phyloP scores from a whole-genome alignment of 1,284 basidiomycete genomes.

The Trametes pubescens region DNA sequence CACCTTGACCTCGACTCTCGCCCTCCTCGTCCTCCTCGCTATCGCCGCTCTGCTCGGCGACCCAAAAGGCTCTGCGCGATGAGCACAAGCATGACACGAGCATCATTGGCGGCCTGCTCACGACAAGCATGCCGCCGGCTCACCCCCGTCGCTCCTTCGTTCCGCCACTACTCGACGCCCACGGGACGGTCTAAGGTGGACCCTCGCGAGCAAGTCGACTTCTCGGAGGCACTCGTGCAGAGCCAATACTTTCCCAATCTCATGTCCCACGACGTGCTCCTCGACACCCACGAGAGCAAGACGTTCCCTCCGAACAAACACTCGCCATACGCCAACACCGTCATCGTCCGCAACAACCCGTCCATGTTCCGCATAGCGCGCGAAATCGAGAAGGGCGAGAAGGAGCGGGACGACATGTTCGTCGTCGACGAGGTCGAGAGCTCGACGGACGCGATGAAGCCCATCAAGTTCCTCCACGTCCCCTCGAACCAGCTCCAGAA shows the following conservation, averaged over 20 bases:
- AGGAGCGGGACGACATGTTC: conserved; percentile 23
- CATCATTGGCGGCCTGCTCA: conserved; percentile 14
- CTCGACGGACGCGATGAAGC: conserved; percentile 33
- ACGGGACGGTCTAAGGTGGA: conserved; percentile 15
- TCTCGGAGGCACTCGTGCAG: conserved; percentile 18
- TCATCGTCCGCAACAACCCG: conserved; percentile 70
- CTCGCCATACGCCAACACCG: conserved; percentile 61
- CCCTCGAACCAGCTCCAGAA: conserved; percentile 40
- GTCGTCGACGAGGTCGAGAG: conserved; percentile 31
- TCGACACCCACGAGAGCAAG: conserved; percentile 64
- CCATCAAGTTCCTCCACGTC: conserved; percentile 40
- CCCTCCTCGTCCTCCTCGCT: neutral
- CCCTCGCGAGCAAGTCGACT: conserved; percentile 22
- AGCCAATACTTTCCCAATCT: conserved; percentile 58
- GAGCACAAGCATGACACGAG: conserved; percentile 21
- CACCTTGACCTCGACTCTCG: neutral
- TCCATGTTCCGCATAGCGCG: conserved; percentile 42
- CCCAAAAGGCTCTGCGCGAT: conserved; percentile 5
- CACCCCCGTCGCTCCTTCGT: conserved; percentile 11
- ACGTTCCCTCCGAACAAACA: conserved; percentile 60
- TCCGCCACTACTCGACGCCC: conserved; percentile 25
- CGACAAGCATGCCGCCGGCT: conserved; percentile 17
- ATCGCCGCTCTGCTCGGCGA: conserved; percentile 18
- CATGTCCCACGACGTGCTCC: conserved; percentile 63
- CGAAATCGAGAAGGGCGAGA: conserved; percentile 31